phyloP scores from a whole-genome alignment of 2,329 filamentous ascomycete species.

The Talaromyces sp. region DNA sequence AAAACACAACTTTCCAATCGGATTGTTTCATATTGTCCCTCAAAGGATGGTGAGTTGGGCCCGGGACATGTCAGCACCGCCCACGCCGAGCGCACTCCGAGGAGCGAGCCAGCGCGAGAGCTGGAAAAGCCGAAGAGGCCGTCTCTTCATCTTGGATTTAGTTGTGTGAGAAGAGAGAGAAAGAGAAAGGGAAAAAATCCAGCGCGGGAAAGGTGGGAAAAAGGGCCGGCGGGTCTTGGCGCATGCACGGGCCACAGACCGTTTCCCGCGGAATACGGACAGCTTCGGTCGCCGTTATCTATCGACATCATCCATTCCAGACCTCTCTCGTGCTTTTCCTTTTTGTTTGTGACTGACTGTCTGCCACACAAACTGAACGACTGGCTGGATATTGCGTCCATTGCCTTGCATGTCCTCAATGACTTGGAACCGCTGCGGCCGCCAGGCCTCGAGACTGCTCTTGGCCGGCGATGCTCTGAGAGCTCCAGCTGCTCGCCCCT shows the following conservation, averaged over 20 bases:
- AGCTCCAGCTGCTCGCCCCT: slow-evolving; percentile 14
- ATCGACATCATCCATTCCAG: background rate
- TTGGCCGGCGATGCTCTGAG: slow-evolving; percentile 26
- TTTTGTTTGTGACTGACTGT: background rate
- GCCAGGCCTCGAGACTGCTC: slow-evolving; percentile 27
- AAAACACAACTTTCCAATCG: slow-evolving; percentile 46
- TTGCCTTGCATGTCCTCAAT: slow-evolving; percentile 16
- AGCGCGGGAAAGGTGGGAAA: slow-evolving; percentile 14
- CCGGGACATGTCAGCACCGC: slow-evolving; percentile 61
- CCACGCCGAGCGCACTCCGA: slow-evolving; percentile 45
- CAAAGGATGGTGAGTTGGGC: slow-evolving; percentile 58
- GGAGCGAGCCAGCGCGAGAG: slow-evolving; percentile 41
- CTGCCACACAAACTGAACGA: background rate
- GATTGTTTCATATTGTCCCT: slow-evolving; percentile 57
- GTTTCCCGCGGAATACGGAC: slow-evolving; percentile 13
- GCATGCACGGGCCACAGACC: background rate
- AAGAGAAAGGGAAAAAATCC: slow-evolving; percentile 13
- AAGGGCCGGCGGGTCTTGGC: slow-evolving; percentile 8
- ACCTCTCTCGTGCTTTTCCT: background rate
- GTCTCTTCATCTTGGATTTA: slow-evolving; percentile 76
- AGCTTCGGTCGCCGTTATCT: slow-evolving; percentile 6
- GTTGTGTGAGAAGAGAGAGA: slow-evolving; percentile 57
- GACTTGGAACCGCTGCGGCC: slow-evolving; percentile 33
- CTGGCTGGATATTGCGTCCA: background rate
- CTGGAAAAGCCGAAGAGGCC: slow-evolving; percentile 53